Conservation (phyloP, 2,329 filamentous ascomycete species). For the Scedosporium minutisporum region DNA sequence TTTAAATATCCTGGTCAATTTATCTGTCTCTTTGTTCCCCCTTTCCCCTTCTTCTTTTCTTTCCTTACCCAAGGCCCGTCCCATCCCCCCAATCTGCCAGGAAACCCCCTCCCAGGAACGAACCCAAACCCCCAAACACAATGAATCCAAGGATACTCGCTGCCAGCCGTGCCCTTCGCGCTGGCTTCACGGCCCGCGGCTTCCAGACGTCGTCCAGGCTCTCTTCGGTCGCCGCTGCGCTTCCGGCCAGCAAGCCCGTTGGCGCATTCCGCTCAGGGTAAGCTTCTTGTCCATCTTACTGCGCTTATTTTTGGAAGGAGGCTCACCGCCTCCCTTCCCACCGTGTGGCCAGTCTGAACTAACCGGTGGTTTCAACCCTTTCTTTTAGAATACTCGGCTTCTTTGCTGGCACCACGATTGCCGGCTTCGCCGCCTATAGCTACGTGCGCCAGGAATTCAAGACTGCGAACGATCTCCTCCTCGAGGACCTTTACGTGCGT, state of each 20-base stretch:
- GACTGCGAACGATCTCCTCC: slow-evolving; percentile 83
- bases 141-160: slow-evolving; percentile 9
- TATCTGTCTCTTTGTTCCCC: not conserved
- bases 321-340: slow-evolving; percentile 5
- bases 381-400: slow-evolving; percentile 73
- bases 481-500: slow-evolving; percentile 92
- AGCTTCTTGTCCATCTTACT: slow-evolving; percentile 15
- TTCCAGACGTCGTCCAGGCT: slow-evolving; percentile 44
- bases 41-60: not conserved
- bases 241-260: slow-evolving; percentile 48
- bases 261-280: slow-evolving; percentile 54
- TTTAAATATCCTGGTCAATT: not conserved
- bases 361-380: not conserved
- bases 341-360: not conserved
- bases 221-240: slow-evolving; percentile 31
- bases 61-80: slow-evolving; percentile 1
- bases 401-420: slow-evolving; percentile 70
- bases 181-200: slow-evolving; percentile 16
- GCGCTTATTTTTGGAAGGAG: not conserved
- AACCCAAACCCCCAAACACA: slow-evolving; percentile 2
- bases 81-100: not conserved
- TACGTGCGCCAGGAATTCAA: slow-evolving; percentile 93
- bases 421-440: slow-evolving; percentile 77
- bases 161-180: slow-evolving; percentile 22
- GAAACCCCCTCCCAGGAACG: not conserved